These are phyloP conservation scores for Fusarium duplospermum DNA, from an alignment of 2,329 filamentous ascomycete genomes.

Conservation along the genomic window DNA sequence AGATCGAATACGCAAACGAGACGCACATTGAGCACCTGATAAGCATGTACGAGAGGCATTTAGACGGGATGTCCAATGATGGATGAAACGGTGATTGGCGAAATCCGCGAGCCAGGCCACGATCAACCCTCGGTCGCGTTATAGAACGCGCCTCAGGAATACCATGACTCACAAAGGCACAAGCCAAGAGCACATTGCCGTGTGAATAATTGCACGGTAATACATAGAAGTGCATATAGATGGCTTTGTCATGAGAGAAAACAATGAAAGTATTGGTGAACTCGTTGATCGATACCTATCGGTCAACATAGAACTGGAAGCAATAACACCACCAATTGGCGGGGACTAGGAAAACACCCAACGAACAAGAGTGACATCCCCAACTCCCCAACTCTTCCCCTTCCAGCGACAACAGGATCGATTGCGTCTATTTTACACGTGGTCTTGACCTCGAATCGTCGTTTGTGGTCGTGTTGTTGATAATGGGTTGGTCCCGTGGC, in stretches of 20 bases:
- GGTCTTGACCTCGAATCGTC: slow-evolving; percentile 13
- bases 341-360: background rate
- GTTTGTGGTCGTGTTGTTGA: slow-evolving; percentile 22
- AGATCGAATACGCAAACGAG: background rate
- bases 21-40: background rate
- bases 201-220: background rate
- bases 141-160: background rate
- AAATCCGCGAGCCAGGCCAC: background rate
- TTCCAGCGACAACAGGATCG: background rate
- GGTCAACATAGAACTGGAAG: background rate
- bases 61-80: background rate
- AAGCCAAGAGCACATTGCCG: background rate
- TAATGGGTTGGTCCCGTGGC: slow-evolving; percentile 33
- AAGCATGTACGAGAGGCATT: background rate
- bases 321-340: background rate
- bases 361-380: background rate
- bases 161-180: background rate
- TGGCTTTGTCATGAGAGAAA: background rate
- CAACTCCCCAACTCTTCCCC: background rate
- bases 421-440: slow-evolving; percentile 23
- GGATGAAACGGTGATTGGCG: background rate
- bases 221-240: background rate
- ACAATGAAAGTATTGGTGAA: too few species aligned
- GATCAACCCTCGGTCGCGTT: background rate
- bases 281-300: background rate